Evolutionary conservation across 495 filamentous ascomycete species (phyloP).

Genomic region (Pyronema omphalodes): DNA sequence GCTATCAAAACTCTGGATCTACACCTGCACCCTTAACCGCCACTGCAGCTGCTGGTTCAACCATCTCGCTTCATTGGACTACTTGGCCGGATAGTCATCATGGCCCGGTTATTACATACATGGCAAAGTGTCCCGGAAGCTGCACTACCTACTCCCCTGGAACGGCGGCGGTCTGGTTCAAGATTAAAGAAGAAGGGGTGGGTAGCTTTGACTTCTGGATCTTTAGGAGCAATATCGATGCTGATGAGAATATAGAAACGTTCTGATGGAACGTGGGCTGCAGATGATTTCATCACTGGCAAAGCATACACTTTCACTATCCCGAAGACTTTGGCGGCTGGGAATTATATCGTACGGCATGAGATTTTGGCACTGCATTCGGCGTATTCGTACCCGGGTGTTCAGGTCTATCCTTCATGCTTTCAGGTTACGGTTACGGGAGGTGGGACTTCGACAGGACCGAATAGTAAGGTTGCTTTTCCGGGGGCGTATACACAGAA

Average conservation of each 20-base stretch:
- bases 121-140: conserved; percentile 44
- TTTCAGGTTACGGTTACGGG: conserved; percentile 50
- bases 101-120: conserved; percentile 26
- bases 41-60: conserved; percentile 34
- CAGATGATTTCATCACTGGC: conserved; percentile 39
- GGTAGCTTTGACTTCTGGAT: conserved; percentile 8
- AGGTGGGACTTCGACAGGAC: conserved; percentile 33
- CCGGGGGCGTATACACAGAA: conserved; percentile 36
- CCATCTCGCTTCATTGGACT: conserved; percentile 44
- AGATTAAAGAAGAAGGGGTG: conserved; percentile 40
- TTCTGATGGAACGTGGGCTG: conserved; percentile 36
- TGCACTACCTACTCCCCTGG: conserved; percentile 38
- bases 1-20: conserved; percentile 27
- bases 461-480: conserved; percentile 27
- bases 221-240: conserved; percentile 26
- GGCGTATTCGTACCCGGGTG: conserved; percentile 25
- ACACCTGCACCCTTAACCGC: conserved; percentile 37
- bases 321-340: conserved; percentile 38
- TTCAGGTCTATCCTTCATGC: conserved; percentile 54
- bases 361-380: conserved; percentile 55
- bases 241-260: conserved; percentile 1
- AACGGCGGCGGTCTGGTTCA: conserved; percentile 41
- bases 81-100: conserved; percentile 19
- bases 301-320: conserved; percentile 43
- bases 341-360: conserved; percentile 54